phyloP scores from a whole-genome alignment of 192 early-diverging fungal genomes.

The Powellomyces hirtus region DNA sequence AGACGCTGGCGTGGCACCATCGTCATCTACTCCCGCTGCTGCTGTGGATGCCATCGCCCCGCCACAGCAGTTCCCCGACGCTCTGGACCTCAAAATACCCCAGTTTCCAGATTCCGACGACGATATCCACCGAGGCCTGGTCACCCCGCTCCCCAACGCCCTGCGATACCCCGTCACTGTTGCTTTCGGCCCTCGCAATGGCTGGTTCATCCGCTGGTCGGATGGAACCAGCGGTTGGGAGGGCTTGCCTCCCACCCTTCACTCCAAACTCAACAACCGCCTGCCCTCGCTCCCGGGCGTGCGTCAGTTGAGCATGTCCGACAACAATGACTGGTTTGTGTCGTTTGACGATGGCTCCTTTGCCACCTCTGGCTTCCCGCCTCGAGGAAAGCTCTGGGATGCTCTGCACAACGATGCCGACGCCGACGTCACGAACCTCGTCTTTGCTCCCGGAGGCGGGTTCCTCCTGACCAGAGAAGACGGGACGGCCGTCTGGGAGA shows the following conservation, averaged over 20 bases:
- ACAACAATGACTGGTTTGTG: constrained; percentile 29
- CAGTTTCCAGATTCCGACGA: constrained; percentile 6
- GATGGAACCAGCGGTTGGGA: constrained; percentile 32
- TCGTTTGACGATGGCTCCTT: constrained; percentile 33
- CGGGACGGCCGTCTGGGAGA: constrained; percentile 29
- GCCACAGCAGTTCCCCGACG: background rate
- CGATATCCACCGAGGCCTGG: background rate
- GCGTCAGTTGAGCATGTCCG: constrained; percentile 21
- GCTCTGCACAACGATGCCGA: constrained; percentile 20
- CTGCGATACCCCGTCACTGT: constrained; percentile 15
- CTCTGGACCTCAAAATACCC: background rate
- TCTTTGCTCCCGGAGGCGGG: constrained; percentile 41
- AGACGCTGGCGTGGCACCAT: too few relatives aligned
- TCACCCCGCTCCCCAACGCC: constrained; percentile 3
- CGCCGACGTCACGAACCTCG: constrained; percentile 21
- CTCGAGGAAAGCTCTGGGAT: constrained; percentile 22
- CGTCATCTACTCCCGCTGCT: too few relatives aligned
- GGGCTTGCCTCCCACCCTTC: constrained; percentile 29
- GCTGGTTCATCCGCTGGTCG: constrained; percentile 22
- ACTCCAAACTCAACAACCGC: constrained; percentile 31
- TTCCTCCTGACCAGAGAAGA: constrained; percentile 29
- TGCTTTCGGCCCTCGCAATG: constrained; percentile 22
- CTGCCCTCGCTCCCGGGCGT: constrained; percentile 26
- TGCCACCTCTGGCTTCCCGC: constrained; percentile 32
- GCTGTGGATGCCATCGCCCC: too few relatives aligned